A percentile compares a stretch with the other conserved stretches of the same genome.
Evolutionary conservation across 75 land plant genomes (phyloP).

Genomic region (Cryptomeria japonica): DNA sequence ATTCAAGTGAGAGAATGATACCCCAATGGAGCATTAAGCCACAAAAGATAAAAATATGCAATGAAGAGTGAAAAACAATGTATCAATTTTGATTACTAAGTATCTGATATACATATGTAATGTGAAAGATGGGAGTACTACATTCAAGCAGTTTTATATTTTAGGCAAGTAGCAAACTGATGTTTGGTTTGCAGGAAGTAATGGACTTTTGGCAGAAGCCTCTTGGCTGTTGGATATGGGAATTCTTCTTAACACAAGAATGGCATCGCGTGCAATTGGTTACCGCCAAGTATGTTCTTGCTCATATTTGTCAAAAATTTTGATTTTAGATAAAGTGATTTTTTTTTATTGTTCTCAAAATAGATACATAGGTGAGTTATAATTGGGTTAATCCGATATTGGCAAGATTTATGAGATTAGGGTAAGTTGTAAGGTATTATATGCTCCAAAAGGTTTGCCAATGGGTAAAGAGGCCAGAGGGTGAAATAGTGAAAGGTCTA

Average conservation of each 20-base stretch:
- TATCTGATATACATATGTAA: not conserved
- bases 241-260: constrained; percentile 68
- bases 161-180: not conserved
- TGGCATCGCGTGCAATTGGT: constrained; percentile 91
- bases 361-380: no score
- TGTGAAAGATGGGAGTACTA: not conserved
- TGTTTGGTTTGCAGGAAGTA: constrained; percentile 26
- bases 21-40: not conserved
- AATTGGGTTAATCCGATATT: no score
- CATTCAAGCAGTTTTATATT: not conserved
- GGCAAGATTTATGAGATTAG: no score
- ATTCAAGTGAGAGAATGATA: not conserved
- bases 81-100: no score
- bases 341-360: no score
- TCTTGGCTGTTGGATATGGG: constrained; percentile 89
- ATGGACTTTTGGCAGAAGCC: constrained; percentile 81
- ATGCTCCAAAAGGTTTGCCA: no score
- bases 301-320: no score
- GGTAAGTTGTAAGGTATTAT: no score
- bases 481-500: no score
- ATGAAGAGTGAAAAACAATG: not conserved
- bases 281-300: constrained; percentile 62
- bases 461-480: no score
- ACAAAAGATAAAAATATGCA: not conserved
- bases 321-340: no score